Percentiles rank a stretch among this genome's conserved stretches.
phyloP scores from a whole-genome alignment of 805 yeast genomes.

The Blastobotrys peoriensis region DNA sequence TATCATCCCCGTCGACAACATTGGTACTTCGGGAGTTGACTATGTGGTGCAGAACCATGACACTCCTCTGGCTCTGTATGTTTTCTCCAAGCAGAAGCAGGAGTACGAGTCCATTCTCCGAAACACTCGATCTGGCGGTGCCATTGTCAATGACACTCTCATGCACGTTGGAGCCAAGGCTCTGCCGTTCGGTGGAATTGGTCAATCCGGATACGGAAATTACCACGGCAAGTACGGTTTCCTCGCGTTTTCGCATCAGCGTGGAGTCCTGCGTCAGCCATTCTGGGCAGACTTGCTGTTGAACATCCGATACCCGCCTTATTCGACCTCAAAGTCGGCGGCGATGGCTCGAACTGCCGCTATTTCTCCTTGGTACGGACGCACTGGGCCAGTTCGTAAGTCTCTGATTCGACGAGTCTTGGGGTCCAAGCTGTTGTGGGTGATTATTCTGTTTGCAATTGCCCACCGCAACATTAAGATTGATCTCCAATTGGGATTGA shows the following conservation, averaged over 20 bases:
- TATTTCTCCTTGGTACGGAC: constrained; percentile 15
- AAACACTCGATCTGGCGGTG: constrained; percentile 65
- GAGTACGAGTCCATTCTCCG: constrained; percentile 47
- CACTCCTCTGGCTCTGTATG: constrained; percentile 76
- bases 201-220: constrained; percentile 73
- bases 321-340: constrained; percentile 31
- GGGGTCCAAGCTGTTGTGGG: constrained; percentile 11
- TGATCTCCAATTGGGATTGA: background rate
- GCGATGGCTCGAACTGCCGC: constrained; percentile 2
- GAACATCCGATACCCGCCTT: constrained; percentile 65
- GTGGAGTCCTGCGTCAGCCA: constrained; percentile 61
- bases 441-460: constrained; percentile 9
- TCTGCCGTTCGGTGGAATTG: constrained; percentile 91
- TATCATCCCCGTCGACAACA: constrained; percentile 45
- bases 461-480: background rate
- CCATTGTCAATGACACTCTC: constrained; percentile 62
- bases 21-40: constrained; percentile 22
- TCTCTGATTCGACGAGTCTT: constrained; percentile 15
- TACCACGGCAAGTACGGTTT: constrained; percentile 74
- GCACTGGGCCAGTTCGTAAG: constrained; percentile 20
- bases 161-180: constrained; percentile 61
- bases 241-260: constrained; percentile 68
- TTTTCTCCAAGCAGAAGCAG: constrained; percentile 46
- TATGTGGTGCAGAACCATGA: constrained; percentile 47
- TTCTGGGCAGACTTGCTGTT: constrained; percentile 56